Percentiles rank a stretch among this genome's conserved stretches.
Conservation (phyloP, 2,329 filamentous ascomycete genomes). For the Fusarium guadeloupense region DNA sequence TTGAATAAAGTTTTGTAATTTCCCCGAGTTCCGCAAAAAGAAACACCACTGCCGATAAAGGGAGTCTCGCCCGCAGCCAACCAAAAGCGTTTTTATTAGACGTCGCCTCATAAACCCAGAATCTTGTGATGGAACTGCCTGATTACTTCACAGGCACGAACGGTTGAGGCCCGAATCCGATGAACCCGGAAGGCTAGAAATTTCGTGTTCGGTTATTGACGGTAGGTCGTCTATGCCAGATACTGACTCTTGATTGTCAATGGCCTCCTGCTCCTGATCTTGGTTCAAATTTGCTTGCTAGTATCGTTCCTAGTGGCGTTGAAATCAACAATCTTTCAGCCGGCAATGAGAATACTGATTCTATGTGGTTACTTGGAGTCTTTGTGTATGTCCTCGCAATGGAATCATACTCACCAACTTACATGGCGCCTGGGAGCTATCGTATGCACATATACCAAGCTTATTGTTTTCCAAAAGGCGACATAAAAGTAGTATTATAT, state of each 20-base stretch:
- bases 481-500: constrained; percentile 4
- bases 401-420: not conserved
- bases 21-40: constrained; percentile 5
- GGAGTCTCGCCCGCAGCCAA: constrained; percentile 21
- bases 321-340: not conserved
- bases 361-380: not conserved
- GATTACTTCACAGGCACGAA: not conserved
- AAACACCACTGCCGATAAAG: constrained; percentile 4
- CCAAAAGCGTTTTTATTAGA: constrained; percentile 17
- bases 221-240: constrained; percentile 1
- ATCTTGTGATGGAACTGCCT: constrained; percentile 15
- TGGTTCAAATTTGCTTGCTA: not conserved
- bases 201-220: not conserved
- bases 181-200: too few relatives aligned
- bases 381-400: not conserved
- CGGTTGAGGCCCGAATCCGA: too few relatives aligned
- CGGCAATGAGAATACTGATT: not conserved
- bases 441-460: not conserved
- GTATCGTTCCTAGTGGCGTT: not conserved
- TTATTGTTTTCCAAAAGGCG: not conserved
- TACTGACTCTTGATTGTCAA: not conserved
- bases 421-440: not conserved
- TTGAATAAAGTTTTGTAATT: not conserved
- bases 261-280: not conserved
- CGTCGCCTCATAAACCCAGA: constrained; percentile 11